phyloP scores from a whole-genome alignment of 371 early-diverging fungal genomes.

The Mortierella sp. region DNA sequence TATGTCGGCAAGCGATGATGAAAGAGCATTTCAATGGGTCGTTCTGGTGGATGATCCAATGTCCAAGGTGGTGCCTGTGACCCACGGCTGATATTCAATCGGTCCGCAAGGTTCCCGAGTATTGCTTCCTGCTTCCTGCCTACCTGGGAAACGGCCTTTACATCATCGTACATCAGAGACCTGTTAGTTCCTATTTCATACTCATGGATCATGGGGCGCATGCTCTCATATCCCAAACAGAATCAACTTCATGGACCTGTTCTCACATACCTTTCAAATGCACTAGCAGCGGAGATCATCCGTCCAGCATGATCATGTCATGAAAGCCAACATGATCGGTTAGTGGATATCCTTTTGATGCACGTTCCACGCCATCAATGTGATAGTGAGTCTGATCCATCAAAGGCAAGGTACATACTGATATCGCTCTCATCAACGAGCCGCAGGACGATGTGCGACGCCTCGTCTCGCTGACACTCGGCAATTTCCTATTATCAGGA shows the following conservation, averaged over 20 bases:
- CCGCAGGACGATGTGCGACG: slow-evolving; percentile 34
- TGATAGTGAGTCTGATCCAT: too few relatives aligned
- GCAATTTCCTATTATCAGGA: slow-evolving; percentile 48
- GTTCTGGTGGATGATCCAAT: too few relatives aligned
- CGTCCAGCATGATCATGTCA: too few relatives aligned
- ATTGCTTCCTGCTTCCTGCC: too few relatives aligned
- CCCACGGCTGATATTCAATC: too few relatives aligned
- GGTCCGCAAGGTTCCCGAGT: too few relatives aligned
- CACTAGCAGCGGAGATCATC: slow-evolving; percentile 6
- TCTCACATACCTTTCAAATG: slow-evolving; percentile 47
- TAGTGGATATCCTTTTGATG: background rate
- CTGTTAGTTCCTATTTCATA: background rate
- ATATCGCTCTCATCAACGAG: slow-evolving; percentile 43
- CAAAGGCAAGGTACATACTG: slow-evolving; percentile 25
- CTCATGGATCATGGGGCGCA: background rate
- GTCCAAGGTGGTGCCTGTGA: too few relatives aligned
- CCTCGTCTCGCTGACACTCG: slow-evolving; percentile 44
- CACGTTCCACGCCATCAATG: background rate
- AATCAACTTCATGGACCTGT: too few relatives aligned
- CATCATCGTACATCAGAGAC: background rate
- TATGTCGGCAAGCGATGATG: too few relatives aligned
- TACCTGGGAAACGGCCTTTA: slow-evolving; percentile 47
- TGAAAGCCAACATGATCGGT: too few relatives aligned
- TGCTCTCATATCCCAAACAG: background rate
- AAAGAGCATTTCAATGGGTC: too few relatives aligned